Conservation (phyloP, 176 grass and related monocot genomes). For the Musa schizocarpa region DNA sequence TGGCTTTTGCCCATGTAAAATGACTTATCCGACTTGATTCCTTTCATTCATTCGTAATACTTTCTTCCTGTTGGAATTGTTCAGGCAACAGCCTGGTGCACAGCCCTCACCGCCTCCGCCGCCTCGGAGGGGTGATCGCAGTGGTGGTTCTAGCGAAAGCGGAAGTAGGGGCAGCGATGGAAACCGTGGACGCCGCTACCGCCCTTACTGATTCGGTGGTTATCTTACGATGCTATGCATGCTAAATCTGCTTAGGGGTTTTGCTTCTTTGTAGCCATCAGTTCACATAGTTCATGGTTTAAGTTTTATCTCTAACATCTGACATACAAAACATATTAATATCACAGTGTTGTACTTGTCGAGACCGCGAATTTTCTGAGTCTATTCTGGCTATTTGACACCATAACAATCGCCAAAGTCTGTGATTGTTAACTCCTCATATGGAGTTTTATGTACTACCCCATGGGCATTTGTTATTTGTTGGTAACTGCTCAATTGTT, state of each 20-base stretch:
- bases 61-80: constrained; percentile 2
- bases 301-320: background rate
- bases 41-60: background rate
- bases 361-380: background rate
- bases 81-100: constrained; percentile 77
- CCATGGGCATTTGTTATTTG: too few relatives aligned
- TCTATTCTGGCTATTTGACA: background rate
- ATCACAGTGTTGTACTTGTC: background rate
- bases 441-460: too few relatives aligned
- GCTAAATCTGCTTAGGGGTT: background rate
- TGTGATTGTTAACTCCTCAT: too few relatives aligned
- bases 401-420: too few relatives aligned
- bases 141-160: constrained; percentile 37
- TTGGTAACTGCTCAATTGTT: too few relatives aligned
- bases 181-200: constrained; percentile 46
- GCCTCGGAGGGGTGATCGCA: constrained; percentile 43
- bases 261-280: background rate
- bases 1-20: background rate
- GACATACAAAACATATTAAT: background rate
- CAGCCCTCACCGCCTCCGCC: constrained; percentile 30
- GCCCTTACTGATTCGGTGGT: constrained; percentile 49
- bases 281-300: background rate
- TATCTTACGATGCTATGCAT: background rate
- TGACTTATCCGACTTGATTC: background rate
- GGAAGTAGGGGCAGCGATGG: constrained; percentile 36